Base-by-base conservation (phyloP, 2,329 filamentous ascomycete genomes). In the Nakataea oryzae region DNA sequence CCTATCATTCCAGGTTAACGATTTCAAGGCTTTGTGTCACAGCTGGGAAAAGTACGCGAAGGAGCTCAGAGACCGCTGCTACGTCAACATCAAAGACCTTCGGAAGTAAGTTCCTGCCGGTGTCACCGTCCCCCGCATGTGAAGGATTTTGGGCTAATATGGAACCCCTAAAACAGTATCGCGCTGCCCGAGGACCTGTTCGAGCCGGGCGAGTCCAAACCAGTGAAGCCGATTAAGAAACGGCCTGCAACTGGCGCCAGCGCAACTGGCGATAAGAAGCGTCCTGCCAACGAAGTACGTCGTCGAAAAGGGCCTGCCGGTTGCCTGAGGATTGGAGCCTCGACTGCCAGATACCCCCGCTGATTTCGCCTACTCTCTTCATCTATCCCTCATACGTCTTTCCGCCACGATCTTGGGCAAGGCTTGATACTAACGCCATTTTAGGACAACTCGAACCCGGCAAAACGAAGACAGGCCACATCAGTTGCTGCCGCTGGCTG, bases 131-230 rank as follows among this genome's bases (percentile, higher is more conserved):
- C 8, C 28, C 29, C 32, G 0, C 6, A 3, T 3, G 29, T 28
- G 7, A 27, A 50, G 9, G n/a, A 34, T 59, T 28, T 57, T 29
- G 27, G n/a, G 17, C 41, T n/a, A 62, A 54, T 58, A 61, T 63
- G 56, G n/a, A n/a, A n/a, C n/a, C n/a, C n/a, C n/a, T n/a, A 62
- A 62, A 66, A 41, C 70, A 97, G 93, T 75, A 90, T 90, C 72
- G 87, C 92, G 70, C 82, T 99, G 29, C 95, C 95, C 30, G 87
- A 91, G 64, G 93, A 99, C 73, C 86, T 97, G 2, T 99, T 99
- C 72, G 82, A 87, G 58, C 78, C 86, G 28, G 90, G 90, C 69
- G 95, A 99, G 74, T 78, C 79, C 59, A 89, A 85, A 69, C 90
- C 90, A 6, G 71, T 74, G 17, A 83, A 79, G 63, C 79, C 69